Evolutionary conservation across 805 yeast species (phyloP).

Genomic region (Teunomyces aglyptinius): DNA sequence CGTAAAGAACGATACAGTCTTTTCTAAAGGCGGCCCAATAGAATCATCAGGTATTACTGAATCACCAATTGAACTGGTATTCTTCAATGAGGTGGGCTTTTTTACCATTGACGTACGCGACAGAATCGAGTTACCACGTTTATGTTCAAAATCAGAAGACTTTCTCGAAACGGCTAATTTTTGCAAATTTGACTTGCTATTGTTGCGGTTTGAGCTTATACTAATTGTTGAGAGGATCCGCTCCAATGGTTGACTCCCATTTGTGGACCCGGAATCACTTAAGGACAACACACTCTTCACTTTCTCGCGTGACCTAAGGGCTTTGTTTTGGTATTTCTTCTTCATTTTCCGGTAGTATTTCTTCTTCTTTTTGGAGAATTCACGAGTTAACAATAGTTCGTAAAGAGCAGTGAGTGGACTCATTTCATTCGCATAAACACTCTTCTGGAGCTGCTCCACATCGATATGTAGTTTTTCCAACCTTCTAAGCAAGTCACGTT

Average conservation of each 20-base stretch:
- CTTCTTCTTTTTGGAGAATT: slow-evolving; percentile 34
- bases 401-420: slow-evolving; percentile 76
- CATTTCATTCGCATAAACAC: slow-evolving; percentile 58
- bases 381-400: slow-evolving; percentile 61
- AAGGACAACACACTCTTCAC: slow-evolving; percentile 38
- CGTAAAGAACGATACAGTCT: slow-evolving; percentile 23
- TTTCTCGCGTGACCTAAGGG: slow-evolving; percentile 28
- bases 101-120: slow-evolving; percentile 10
- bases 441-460: slow-evolving; percentile 53
- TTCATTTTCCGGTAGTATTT: slow-evolving; percentile 30
- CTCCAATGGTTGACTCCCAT: slow-evolving; percentile 35
- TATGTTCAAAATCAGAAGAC: slow-evolving; percentile 6
- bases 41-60: not conserved
- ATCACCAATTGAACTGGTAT: not conserved
- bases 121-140: slow-evolving; percentile 12
- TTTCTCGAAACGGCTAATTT: slow-evolving; percentile 5
- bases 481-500: slow-evolving; percentile 57
- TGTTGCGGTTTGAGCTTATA: slow-evolving; percentile 23
- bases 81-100: not conserved
- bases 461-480: slow-evolving; percentile 64
- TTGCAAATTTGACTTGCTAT: slow-evolving; percentile 8
- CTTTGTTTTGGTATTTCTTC: slow-evolving; percentile 31
- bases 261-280: slow-evolving; percentile 25
- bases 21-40: slow-evolving; percentile 12
- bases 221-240: slow-evolving; percentile 37